These are phyloP conservation scores for Striga asiatica DNA, from an alignment of 257 asterid genomes.

Conservation along the genomic window DNA sequence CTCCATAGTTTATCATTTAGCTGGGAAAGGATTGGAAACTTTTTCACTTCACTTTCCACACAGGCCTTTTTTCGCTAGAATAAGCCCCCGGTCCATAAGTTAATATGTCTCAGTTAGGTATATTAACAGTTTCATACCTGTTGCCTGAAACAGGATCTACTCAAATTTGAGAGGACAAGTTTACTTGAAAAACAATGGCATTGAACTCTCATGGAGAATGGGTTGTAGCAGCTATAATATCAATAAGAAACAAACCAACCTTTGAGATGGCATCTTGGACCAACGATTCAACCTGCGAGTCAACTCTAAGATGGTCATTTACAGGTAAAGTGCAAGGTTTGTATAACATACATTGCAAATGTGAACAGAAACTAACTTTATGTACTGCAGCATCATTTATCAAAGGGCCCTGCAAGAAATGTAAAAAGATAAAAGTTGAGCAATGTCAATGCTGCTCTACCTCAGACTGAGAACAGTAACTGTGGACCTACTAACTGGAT, in stretches of 20 bases:
- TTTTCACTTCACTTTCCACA: background rate
- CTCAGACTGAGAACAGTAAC: conserved; percentile 17
- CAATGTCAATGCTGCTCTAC: conserved; percentile 11
- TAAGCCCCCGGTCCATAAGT: too few relatives aligned
- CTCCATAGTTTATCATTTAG: background rate
- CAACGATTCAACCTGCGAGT: conserved; percentile 66
- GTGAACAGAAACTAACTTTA: conserved; percentile 39
- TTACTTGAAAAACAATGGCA: too few relatives aligned
- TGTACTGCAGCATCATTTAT: conserved; percentile 84
- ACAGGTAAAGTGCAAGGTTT: conserved; percentile 6
- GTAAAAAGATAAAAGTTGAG: conserved; percentile 11
- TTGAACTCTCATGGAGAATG: too few relatives aligned
- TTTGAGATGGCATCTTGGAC: conserved; percentile 81
- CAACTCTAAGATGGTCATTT: conserved; percentile 15
- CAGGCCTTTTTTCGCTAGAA: too few relatives aligned
- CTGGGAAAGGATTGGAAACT: background rate
- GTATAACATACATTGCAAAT: conserved; percentile 8
- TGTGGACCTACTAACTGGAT: background rate
- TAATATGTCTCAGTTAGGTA: background rate
- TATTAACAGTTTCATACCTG: background rate
- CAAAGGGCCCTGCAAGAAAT: conserved; percentile 68
- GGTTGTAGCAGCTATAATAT: too few relatives aligned
- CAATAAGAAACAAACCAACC: conserved; percentile 31
- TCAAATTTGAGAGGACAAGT: background rate
- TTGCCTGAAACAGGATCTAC: background rate